Conservation (phyloP, 2,329 filamentous ascomycete genomes). For the Stylonectria norvegica region DNA sequence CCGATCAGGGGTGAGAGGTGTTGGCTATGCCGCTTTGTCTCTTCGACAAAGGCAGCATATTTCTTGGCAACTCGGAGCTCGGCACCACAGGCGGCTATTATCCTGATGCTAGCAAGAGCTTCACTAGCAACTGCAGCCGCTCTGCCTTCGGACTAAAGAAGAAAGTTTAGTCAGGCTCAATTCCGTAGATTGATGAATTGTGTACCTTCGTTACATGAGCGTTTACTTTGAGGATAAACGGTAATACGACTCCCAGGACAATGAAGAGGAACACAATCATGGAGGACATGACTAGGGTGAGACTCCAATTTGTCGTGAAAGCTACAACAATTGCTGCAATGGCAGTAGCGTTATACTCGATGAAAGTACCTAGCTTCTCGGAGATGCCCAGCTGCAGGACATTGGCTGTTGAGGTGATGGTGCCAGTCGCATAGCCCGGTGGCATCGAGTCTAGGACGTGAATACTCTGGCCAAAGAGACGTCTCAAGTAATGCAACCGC, state of each 20-base stretch:
- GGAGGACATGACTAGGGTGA: constrained; percentile 57
- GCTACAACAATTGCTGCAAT: constrained; percentile 52
- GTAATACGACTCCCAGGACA: constrained; percentile 47
- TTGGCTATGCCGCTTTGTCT: constrained; percentile 49
- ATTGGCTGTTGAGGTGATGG: constrained; percentile 63
- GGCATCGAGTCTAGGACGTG: constrained; percentile 66
- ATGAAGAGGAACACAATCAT: constrained; percentile 54
- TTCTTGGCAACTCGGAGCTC: constrained; percentile 51
- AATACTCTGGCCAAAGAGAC: constrained; percentile 62
- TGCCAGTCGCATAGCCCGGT: constrained; percentile 57
- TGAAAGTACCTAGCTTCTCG: constrained; percentile 57
- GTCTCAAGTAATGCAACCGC: constrained; percentile 61
- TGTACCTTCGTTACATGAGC: constrained; percentile 40
- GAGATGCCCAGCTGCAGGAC: constrained; percentile 63
- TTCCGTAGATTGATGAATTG: not conserved
- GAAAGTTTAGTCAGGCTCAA: not conserved
- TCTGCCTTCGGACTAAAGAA: constrained; percentile 48
- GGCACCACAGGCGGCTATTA: constrained; percentile 61
- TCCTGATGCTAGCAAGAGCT: constrained; percentile 56
- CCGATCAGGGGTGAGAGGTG: constrained; percentile 49
- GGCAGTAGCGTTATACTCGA: constrained; percentile 54
- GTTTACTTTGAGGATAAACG: constrained; percentile 54
- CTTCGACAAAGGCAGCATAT: constrained; percentile 54
- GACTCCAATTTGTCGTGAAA: constrained; percentile 55
- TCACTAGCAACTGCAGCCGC: constrained; percentile 60